Evolutionary conservation across 2,329 filamentous ascomycete species (phyloP), one percentile per base, ranked within the genome.

Genomic region (Ophiocordyceps robertsii): DNA sequence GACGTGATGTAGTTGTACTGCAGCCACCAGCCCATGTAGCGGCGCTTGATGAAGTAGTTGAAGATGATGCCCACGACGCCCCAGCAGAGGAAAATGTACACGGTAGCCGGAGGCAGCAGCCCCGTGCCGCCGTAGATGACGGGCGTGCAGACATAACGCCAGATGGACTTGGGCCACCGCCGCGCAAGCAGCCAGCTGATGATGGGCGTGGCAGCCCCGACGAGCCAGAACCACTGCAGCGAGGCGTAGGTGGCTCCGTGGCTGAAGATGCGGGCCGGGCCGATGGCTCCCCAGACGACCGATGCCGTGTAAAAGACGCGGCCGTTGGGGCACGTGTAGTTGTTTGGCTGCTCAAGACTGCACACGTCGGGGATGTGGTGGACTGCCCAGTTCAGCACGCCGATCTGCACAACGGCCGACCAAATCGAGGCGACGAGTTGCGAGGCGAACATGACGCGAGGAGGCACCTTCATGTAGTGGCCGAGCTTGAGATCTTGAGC

Each of bases 1-100:
- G 80, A 84, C 0, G 80, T 76, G 53, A 85, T 70, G 57, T 86
- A 87, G 64, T 87, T 86, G 64, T 84, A 87, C 58, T 80, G 77
- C 58, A 82, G 66, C 82, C 82, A 87, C 82, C 82, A 86, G 30
- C 78, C 81, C 4, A 70, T 73, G 61, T 72, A 81, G 47, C 73
- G 70, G 44, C 77, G 69, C 55, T 75, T 74, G 55, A 86, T 73
- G 51, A 69, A 76, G 52, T 72, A 80, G 60, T 85, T 84, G 65
- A 86, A 86, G 31, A 80, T 49, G 39, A 73, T 70, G 9, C 82
- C 82, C 7, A 82, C 75, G 24, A 76, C 56, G 4, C 75, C 80
- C 82, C 82, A 86, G 53, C 74, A 74, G 37, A 83, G 72, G 54
- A 84, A 87, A 49, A 77, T 84, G 48, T 82, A 75, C 0, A 79